A percentile compares a stretch with the other conserved stretches of the same genome.
phyloP scores from a whole-genome alignment of 2,329 filamentous ascomycete species.

The Penicillium sp. region DNA sequence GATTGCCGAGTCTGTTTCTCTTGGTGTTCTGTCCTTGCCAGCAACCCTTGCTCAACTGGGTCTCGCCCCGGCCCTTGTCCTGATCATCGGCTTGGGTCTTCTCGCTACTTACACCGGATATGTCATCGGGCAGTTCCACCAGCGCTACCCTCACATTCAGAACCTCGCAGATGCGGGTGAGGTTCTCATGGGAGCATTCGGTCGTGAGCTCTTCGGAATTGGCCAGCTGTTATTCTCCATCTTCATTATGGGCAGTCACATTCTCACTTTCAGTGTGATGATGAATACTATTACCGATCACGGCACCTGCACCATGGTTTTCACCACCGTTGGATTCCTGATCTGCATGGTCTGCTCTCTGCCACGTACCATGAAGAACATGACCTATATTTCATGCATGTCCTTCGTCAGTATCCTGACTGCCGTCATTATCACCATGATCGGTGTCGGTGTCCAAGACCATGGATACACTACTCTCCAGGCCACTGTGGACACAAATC shows the following conservation, averaged over 20 bases:
- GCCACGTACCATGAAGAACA: conserved; percentile 62
- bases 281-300: conserved; percentile 65
- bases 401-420: conserved; percentile 58
- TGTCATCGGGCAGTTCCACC: conserved; percentile 59
- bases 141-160: conserved; percentile 59
- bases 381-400: conserved; percentile 60
- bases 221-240: conserved; percentile 65
- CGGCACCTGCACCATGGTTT: conserved; percentile 63
- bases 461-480: conserved; percentile 39
- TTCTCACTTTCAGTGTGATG: conserved; percentile 68
- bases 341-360: conserved; percentile 61
- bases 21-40: conserved; percentile 21
- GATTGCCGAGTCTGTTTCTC: conserved; percentile 25
- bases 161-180: conserved; percentile 68
- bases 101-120: conserved; percentile 61
- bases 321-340: conserved; percentile 58
- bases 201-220: conserved; percentile 62
- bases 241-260: conserved; percentile 71
- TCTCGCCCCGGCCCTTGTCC: conserved; percentile 46
- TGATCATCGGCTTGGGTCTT: conserved; percentile 56
- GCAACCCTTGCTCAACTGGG: conserved; percentile 19
- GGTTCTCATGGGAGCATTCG: conserved; percentile 61
- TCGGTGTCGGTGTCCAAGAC: conserved; percentile 59
- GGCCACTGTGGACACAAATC: conserved; percentile 42
- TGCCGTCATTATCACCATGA: conserved; percentile 68